Conservation (phyloP, 495 filamentous ascomycete genomes). For the Penicillium taxi region DNA sequence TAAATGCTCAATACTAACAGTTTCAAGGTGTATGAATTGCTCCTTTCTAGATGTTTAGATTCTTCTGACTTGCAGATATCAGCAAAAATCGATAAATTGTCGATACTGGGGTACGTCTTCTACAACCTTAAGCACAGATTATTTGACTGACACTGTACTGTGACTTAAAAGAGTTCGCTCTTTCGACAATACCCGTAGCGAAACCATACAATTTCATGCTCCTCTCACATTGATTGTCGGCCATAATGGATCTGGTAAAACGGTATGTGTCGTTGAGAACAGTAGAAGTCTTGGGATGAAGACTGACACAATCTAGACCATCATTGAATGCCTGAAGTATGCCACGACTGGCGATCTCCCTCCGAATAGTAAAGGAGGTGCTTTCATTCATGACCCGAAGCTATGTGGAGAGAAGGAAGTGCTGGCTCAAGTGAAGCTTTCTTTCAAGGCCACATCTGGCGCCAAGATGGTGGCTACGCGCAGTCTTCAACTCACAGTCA, state of each 20-base stretch:
- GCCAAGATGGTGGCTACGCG: constrained; percentile 72
- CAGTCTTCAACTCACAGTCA: constrained; percentile 76
- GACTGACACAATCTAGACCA: constrained; percentile 50
- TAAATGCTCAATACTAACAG: no score
- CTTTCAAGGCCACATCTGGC: constrained; percentile 68
- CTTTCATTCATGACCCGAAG: constrained; percentile 96
- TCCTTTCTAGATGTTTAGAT: no score
- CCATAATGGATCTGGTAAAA: constrained; percentile 95
- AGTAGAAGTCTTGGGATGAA: neutral
- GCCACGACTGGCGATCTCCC: constrained; percentile 90
- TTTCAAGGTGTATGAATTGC: no score
- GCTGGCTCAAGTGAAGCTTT: constrained; percentile 81
- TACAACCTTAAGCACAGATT: neutral
- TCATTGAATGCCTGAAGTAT: constrained; percentile 99
- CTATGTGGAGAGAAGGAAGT: constrained; percentile 86
- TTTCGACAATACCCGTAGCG: constrained; percentile 66
- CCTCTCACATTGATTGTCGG: constrained; percentile 94
- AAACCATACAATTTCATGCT: constrained; percentile 83
- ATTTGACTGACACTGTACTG: neutral
- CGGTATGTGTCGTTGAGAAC: constrained; percentile 36
- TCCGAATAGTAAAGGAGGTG: constrained; percentile 86
- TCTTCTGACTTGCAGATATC: constrained; percentile 8
- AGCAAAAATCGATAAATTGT: constrained; percentile 82
- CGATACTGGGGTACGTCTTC: constrained; percentile 59
- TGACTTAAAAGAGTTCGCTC: constrained; percentile 63